These are phyloP conservation scores for Ophiostoma populinum DNA, from an alignment of 2,329 filamentous ascomycete species.

Conservation along the genomic window DNA sequence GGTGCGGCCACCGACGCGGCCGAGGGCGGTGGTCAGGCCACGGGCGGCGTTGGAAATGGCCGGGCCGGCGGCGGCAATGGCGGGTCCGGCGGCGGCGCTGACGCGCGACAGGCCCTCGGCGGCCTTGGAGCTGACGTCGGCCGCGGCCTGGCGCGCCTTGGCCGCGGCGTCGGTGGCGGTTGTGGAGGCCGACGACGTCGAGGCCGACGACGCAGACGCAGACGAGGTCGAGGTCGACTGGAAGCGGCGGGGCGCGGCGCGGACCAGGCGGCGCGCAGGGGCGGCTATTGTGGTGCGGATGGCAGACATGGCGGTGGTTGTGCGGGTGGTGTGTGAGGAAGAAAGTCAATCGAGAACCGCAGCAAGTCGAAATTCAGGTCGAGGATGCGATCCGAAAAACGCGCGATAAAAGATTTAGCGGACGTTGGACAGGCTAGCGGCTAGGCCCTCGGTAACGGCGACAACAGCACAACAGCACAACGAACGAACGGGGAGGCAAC, in stretches of 20 bases:
- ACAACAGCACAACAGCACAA: no score
- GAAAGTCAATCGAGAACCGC: not conserved
- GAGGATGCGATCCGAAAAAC: conserved; percentile 5
- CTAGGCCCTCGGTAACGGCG: conserved; percentile 1
- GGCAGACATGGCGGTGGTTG: conserved; percentile 6
- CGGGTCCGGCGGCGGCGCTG: conserved; percentile 61
- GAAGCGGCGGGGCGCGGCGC: conserved; percentile 35
- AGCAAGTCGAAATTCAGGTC: no score
- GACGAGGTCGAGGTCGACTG: conserved; percentile 36
- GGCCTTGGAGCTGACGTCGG: conserved; percentile 44
- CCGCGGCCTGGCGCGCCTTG: conserved; percentile 23
- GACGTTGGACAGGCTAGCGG: not conserved
- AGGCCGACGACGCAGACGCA: conserved; percentile 22
- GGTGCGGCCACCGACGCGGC: conserved; percentile 68
- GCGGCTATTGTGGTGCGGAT: conserved; percentile 23
- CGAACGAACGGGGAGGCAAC: no score
- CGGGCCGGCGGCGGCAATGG: conserved; percentile 60
- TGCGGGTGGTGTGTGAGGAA: not conserved
- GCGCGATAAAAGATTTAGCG: conserved; percentile 4
- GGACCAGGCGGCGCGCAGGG: conserved; percentile 11
- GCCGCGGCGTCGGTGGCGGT: conserved; percentile 27
- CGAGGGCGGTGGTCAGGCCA: conserved; percentile 46
- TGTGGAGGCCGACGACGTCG: conserved; percentile 27
- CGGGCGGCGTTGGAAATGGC: conserved; percentile 58
- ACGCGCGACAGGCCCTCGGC: conserved; percentile 71